Percentiles rank a stretch among this genome's conserved stretches.
phyloP scores from a whole-genome alignment of 2,329 filamentous ascomycete genomes.

The Penicillium digitatum region DNA sequence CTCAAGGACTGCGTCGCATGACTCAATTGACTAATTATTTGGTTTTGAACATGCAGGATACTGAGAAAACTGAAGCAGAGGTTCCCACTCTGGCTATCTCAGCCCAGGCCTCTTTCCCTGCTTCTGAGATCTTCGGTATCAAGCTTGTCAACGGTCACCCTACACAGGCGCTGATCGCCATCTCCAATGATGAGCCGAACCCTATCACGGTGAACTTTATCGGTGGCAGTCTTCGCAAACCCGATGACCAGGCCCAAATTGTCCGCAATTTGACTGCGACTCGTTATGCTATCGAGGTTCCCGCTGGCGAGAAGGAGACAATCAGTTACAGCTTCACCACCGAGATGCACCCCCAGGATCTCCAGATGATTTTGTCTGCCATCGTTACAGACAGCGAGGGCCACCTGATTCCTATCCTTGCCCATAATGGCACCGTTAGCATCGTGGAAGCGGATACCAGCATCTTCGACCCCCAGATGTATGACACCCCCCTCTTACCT shows the following conservation, averaged over 20 bases:
- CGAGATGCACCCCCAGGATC: conserved; percentile 89
- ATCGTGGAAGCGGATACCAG: conserved; percentile 88
- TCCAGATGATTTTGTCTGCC: conserved; percentile 71
- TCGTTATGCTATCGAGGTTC: conserved; percentile 69
- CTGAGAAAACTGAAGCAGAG: conserved; percentile 63
- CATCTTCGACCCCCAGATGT: conserved; percentile 96
- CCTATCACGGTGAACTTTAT: conserved; percentile 73
- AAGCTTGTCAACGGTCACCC: conserved; percentile 91
- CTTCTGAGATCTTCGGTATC: conserved; percentile 81
- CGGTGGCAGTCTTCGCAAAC: conserved; percentile 66
- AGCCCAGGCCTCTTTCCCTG: conserved; percentile 57
- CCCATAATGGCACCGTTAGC: conserved; percentile 76
- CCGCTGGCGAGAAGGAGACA: conserved; percentile 69
- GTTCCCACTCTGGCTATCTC: conserved; percentile 56
- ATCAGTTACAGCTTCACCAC: conserved; percentile 80
- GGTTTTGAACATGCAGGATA: conserved; percentile 37
- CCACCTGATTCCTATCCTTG: conserved; percentile 69
- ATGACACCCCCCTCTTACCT: conserved; percentile 38
- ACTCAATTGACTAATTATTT: conserved; percentile 25
- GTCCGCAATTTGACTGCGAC: conserved; percentile 80
- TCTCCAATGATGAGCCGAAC: conserved; percentile 76
- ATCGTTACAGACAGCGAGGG: conserved; percentile 66
- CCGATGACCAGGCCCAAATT: conserved; percentile 56
- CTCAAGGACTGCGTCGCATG: conserved; percentile 2
- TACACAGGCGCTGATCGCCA: conserved; percentile 74